Conservation (phyloP, 495 filamentous ascomycete species). For the Neurospora sp. region DNA sequence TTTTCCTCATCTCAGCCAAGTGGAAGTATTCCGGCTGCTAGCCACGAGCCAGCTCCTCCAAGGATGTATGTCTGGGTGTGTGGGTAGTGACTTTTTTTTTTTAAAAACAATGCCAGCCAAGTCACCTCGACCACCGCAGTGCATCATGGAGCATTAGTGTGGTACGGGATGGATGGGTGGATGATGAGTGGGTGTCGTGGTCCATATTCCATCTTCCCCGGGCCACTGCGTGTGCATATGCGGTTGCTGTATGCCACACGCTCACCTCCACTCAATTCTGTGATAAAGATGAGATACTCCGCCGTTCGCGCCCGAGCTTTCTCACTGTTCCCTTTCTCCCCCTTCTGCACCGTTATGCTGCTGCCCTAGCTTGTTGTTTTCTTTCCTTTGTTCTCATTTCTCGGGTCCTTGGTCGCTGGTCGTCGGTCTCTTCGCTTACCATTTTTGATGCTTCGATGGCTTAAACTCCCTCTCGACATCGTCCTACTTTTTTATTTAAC, state of each 20-base stretch:
- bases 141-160: neutral
- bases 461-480: constrained; percentile 5
- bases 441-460: constrained; percentile 2
- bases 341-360: constrained; percentile 5
- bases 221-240: neutral
- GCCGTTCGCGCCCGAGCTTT: constrained; percentile 1
- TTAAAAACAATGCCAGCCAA: neutral
- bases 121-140: neutral
- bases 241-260: neutral
- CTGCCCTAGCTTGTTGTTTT: neutral
- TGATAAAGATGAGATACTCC: constrained; percentile 6
- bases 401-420: constrained; percentile 16
- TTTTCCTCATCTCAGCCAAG: neutral
- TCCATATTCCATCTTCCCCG: neutral
- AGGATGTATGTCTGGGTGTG: constrained; percentile 3
- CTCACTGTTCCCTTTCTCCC: neutral
- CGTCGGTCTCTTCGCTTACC: constrained; percentile 18
- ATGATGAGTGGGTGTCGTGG: neutral
- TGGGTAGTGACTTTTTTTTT: neutral
- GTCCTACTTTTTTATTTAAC: constrained; percentile 8
- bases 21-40: constrained; percentile 11
- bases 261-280: neutral
- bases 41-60: constrained; percentile 14
- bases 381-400: constrained; percentile 6
- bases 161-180: neutral